These are phyloP conservation scores for Malus sieversii DNA, from an alignment of 306 rosid species.

Conservation along the genomic window DNA sequence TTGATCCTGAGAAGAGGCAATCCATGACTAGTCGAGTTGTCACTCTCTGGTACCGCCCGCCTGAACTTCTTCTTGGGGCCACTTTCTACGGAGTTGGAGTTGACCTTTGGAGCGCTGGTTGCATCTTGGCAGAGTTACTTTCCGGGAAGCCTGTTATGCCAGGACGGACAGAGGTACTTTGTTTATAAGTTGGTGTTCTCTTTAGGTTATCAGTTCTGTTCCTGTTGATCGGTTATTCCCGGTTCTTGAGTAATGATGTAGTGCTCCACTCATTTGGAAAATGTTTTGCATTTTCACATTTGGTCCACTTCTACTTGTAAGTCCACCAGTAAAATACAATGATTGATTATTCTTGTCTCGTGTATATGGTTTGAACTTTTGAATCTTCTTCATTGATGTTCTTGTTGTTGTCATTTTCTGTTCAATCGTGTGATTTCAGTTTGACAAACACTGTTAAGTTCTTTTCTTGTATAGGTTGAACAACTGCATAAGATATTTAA, in stretches of 20 bases:
- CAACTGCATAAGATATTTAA: constrained; percentile 97
- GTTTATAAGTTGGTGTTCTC: background rate
- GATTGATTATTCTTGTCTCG: background rate
- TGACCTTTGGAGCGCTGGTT: constrained; percentile 96
- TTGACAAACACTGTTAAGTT: constrained; percentile 28
- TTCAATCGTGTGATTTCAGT: constrained; percentile 15
- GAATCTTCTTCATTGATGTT: background rate
- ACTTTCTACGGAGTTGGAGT: constrained; percentile 56
- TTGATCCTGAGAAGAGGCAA: constrained; percentile 51
- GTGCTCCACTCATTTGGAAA: constrained; percentile 1
- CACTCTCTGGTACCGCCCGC: constrained; percentile 95
- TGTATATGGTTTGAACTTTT: background rate
- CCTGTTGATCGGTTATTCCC: background rate
- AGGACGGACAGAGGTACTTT: constrained; percentile 83
- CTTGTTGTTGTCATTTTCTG: background rate
- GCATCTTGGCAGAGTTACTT: constrained; percentile 86
- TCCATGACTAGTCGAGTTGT: constrained; percentile 91
- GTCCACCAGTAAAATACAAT: background rate
- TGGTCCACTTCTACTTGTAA: constrained; percentile 5
- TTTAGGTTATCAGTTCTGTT: background rate
- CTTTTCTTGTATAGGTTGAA: constrained; percentile 59
- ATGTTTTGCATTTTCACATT: background rate
- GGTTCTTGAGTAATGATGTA: constrained; percentile 7
- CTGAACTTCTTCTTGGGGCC: constrained; percentile 93
- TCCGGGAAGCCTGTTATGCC: constrained; percentile 94